Percentiles rank a stretch among this genome's conserved stretches.
Evolutionary conservation across 805 yeast species (phyloP).

Genomic region (Saccharomyces jurei): DNA sequence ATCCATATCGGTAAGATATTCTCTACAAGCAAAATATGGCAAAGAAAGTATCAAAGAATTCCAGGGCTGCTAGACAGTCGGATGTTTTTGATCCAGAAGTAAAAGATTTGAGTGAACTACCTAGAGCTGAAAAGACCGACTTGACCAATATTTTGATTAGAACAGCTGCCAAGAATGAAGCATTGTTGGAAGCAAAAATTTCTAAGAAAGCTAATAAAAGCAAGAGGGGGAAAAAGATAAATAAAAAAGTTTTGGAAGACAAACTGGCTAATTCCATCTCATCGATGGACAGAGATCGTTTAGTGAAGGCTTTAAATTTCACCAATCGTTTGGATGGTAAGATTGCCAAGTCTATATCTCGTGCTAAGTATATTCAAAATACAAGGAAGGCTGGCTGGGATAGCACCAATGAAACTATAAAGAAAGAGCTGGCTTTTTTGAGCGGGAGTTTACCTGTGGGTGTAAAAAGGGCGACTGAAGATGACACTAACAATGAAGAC

Average conservation of each 20-base stretch:
- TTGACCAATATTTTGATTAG: conserved; percentile 57
- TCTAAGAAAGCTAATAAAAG: conserved; percentile 32
- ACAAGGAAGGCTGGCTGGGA: conserved; percentile 72
- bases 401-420: conserved; percentile 46
- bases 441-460: conserved; percentile 3
- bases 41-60: conserved; percentile 48
- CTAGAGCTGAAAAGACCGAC: conserved; percentile 54
- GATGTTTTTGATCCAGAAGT: conserved; percentile 40
- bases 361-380: conserved; percentile 53
- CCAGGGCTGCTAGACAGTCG: conserved; percentile 74
- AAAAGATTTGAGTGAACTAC: conserved; percentile 42
- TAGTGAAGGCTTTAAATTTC: conserved; percentile 43
- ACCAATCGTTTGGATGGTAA: conserved; percentile 52
- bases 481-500: conserved; percentile 13
- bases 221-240: conserved; percentile 15
- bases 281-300: conserved; percentile 31
- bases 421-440: conserved; percentile 17
- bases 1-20: background rate
- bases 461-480: conserved; percentile 8
- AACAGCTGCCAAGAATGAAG: conserved; percentile 58
- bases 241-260: conserved; percentile 19
- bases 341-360: conserved; percentile 53
- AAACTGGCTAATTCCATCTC: conserved; percentile 21
- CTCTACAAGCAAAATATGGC: conserved; percentile 10
- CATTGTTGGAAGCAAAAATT: conserved; percentile 48